These are phyloP conservation scores for Pseudoturritis turrita DNA, from an alignment of 345 rosid genomes.

Conservation along the genomic window DNA sequence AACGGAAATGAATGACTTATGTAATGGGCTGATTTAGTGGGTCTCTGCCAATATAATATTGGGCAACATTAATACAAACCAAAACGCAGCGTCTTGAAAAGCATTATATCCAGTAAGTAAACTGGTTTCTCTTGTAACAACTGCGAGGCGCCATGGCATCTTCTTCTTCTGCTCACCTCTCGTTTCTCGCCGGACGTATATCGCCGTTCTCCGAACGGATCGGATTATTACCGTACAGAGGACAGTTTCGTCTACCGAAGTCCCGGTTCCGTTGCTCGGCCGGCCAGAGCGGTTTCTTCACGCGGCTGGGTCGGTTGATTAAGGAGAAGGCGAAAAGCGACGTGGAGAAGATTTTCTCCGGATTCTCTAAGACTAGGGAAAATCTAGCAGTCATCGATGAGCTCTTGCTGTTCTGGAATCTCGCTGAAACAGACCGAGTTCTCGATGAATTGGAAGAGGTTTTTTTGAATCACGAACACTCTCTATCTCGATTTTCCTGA, in stretches of 20 bases:
- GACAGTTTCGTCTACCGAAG: conserved; percentile 4
- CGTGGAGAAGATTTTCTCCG: conserved; percentile 85
- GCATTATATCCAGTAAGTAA: conserved; percentile 15
- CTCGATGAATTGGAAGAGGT: conserved; percentile 98
- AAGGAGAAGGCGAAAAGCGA: conserved; percentile 94
- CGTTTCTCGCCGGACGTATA: conserved; percentile 40
- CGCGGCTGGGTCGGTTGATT: conserved; percentile 76
- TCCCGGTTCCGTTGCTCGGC: conserved; percentile 56
- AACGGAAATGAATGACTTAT: background rate
- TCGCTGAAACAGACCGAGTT: conserved; percentile 82
- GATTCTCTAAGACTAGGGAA: conserved; percentile 89
- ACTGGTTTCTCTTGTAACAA: background rate
- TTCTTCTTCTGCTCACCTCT: conserved; percentile 46
- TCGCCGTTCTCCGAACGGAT: conserved; percentile 20
- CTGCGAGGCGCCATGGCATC: conserved; percentile 38
- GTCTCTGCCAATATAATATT: background rate
- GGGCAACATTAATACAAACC: background rate
- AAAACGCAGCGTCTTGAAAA: conserved; percentile 24
- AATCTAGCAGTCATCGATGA: conserved; percentile 91
- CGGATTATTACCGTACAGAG: background rate
- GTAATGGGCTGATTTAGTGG: conserved; percentile 8
- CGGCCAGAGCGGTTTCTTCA: conserved; percentile 85
- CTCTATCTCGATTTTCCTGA: background rate
- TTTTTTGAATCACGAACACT: background rate
- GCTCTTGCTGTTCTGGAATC: conserved; percentile 93